phyloP scores from a whole-genome alignment of 2,329 filamentous ascomycete genomes.

The Botrytis paeoniae region DNA sequence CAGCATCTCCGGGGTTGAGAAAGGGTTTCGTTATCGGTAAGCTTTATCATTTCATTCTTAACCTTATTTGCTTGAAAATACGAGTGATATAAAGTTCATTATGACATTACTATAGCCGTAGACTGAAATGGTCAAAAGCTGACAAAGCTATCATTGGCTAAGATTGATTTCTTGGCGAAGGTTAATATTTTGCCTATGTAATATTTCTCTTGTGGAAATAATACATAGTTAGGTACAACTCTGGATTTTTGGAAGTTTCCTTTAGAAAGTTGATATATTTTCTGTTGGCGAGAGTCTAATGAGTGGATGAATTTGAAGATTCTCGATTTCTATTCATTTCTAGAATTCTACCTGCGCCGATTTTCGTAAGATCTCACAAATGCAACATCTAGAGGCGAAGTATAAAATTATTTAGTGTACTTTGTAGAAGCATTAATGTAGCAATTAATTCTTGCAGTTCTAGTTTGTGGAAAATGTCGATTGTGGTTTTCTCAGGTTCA shows the following conservation, averaged over 20 bases:
- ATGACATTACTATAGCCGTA: neutral
- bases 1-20: neutral
- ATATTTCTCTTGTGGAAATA: neutral
- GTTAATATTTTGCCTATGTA: neutral
- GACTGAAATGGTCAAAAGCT: neutral
- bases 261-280: neutral
- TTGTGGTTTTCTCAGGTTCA: neutral
- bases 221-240: neutral
- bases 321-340: too few species aligned
- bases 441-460: accelerated
- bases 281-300: neutral
- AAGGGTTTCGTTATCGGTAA: neutral
- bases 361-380: neutral
- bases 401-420: neutral
- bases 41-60: accelerated
- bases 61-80: neutral
- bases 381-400: neutral
- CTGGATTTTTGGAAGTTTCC: neutral
- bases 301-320: neutral
- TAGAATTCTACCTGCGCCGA: accelerated
- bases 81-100: neutral
- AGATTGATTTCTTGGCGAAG: neutral
- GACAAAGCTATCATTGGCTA: neutral
- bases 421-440: neutral
- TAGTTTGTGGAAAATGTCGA: too few species aligned